Evolutionary conservation across 2,329 filamentous ascomycete species (phyloP), one percentile per base, ranked within the genome.

Genomic region (Fusarium sp.): DNA sequence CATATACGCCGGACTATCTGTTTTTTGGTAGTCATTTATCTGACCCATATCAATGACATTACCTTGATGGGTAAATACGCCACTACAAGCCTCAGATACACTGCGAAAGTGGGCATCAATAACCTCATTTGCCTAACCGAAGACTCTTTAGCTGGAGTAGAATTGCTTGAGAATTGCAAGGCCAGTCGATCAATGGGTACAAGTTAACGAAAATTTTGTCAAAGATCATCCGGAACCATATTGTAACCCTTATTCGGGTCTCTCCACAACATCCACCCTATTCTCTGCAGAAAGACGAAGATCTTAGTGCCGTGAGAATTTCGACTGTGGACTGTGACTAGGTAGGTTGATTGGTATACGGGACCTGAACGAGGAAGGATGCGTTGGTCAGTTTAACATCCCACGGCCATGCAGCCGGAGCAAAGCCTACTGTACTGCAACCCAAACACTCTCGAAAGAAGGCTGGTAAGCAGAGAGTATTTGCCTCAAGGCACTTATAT

Each of bases 11-110:
- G 11, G 12, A 25, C 12, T 11, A 11, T 10, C 5, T 27, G 7
- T 16, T 25, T 3, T 3, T 21, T 18, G 25, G 14, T 18, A 13
- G 13, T n/a, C 16, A 34, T 50, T 13, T 47, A 28, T 42, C 20
- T 21, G 8, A 25, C 43, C 25, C 25, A 30, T 54, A 9, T 46
- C 9, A 32, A 34, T 62, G 14, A 16, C 23, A 20, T 16, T 32
- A 71, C 67, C 67, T 49, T 70, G 67, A 70, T 70, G 58, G 67
- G 21, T 21, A 49, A 30, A 49, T 7, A 23, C 32, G 32, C 37
- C 48, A 54, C 30, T 12, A 32, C 6, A n/a, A 27, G 20, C 13
- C 11, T 27, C 11, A 4, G 18, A 32, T 37, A 25, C 18, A 27
- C 37, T 20, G 16, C 51, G 13, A 2, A 60, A 37, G 23, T 53